These are phyloP conservation scores for Botrytis byssoidea DNA, from an alignment of 2,329 filamentous ascomycete species.

Conservation along the genomic window DNA sequence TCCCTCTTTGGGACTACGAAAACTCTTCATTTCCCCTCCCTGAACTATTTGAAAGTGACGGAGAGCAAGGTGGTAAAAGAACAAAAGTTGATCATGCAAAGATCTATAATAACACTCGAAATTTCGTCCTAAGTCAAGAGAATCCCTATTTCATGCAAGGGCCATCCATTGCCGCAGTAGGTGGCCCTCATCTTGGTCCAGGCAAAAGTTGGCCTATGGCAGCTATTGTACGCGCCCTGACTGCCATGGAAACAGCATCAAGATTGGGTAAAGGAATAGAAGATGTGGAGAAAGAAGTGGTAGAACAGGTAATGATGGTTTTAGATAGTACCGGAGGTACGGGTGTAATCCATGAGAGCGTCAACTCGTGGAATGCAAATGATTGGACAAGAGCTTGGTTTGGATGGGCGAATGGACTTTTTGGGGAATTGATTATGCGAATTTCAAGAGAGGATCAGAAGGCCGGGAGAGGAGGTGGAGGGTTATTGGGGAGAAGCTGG, in stretches of 20 bases:
- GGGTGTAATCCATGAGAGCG: slow-evolving; percentile 51
- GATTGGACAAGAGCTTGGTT: slow-evolving; percentile 56
- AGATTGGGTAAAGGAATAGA: slow-evolving; percentile 8
- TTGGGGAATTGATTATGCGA: slow-evolving; percentile 19
- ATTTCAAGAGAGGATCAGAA: slow-evolving; percentile 13
- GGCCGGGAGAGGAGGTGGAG: background rate
- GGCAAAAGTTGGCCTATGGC: slow-evolving; percentile 56
- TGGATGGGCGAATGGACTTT: slow-evolving; percentile 68
- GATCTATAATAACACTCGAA: slow-evolving; percentile 75
- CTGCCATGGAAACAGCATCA: slow-evolving; percentile 39
- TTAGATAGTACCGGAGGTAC: slow-evolving; percentile 30
- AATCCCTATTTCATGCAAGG: slow-evolving; percentile 72
- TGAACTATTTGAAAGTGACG: slow-evolving; percentile 23
- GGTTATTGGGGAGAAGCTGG: slow-evolving; percentile 16
- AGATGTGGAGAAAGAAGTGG: slow-evolving; percentile 34
- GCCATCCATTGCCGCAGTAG: slow-evolving; percentile 61
- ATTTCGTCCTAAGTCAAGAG: slow-evolving; percentile 70
- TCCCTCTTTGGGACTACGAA: slow-evolving; percentile 60
- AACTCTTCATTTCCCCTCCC: slow-evolving; percentile 31
- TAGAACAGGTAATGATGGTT: slow-evolving; percentile 33
- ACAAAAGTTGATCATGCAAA: slow-evolving; percentile 48
- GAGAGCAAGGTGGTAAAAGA: background rate
- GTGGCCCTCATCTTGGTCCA: slow-evolving; percentile 64
- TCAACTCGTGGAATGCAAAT: slow-evolving; percentile 44
- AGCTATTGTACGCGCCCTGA: slow-evolving; percentile 51